Conservation (phyloP, 2,329 filamentous ascomycete species). For the Tolypocladium amazonense region DNA sequence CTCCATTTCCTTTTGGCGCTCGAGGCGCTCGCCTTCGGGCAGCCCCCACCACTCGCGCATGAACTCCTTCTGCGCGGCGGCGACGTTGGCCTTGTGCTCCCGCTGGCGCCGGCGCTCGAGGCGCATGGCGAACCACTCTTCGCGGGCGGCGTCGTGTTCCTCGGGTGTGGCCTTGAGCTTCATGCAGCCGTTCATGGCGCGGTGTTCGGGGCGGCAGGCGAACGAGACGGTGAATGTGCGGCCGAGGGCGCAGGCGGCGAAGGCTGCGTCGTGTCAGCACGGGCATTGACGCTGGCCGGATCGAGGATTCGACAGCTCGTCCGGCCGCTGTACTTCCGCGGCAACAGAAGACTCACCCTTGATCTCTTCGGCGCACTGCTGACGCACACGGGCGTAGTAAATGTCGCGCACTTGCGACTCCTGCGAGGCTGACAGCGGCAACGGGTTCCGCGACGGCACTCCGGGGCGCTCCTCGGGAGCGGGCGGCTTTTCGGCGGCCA, state of each 20-base stretch:
- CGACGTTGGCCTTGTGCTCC: conserved; percentile 50
- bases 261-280: conserved; percentile 45
- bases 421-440: conserved; percentile 73
- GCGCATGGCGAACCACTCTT: conserved; percentile 82
- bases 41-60: conserved; percentile 59
- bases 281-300: neutral
- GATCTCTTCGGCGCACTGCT: conserved; percentile 66
- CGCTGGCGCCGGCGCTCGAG: conserved; percentile 58
- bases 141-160: conserved; percentile 78
- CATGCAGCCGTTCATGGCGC: conserved; percentile 93
- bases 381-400: conserved; percentile 70
- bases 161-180: conserved; percentile 70
- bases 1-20: conserved; percentile 38
- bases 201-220: conserved; percentile 68
- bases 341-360: conserved; percentile 43
- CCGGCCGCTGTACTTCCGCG: neutral
- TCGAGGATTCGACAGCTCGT: neutral
- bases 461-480: conserved; percentile 22
- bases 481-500: conserved; percentile 22
- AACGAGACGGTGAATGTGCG: conserved; percentile 84
- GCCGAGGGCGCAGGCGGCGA: conserved; percentile 79
- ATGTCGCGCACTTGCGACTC: conserved; percentile 73
- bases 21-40: conserved; percentile 43
- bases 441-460: conserved; percentile 61
- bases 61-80: conserved; percentile 53